Evolutionary conservation across 768 basidiomycete species (phyloP).

Genomic region (Lactifluus subvellereus): DNA sequence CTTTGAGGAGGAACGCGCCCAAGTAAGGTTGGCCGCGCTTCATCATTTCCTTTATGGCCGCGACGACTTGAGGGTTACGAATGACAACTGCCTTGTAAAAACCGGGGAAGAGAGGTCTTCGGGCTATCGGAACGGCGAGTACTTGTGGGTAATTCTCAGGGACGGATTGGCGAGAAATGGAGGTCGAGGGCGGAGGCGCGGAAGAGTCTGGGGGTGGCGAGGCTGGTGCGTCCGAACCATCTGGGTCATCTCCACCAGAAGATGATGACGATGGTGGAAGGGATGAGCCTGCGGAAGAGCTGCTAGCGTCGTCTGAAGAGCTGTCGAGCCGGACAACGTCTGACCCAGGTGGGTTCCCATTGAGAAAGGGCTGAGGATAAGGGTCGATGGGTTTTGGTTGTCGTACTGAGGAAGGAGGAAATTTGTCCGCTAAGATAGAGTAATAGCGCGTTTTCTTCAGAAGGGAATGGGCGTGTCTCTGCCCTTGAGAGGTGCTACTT

Average conservation of each 20-base stretch:
- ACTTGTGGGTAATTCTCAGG: slow-evolving; percentile 92
- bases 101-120: slow-evolving; percentile 92
- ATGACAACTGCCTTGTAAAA: slow-evolving; percentile 98
- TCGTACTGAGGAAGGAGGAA: not conserved
- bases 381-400: not conserved
- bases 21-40: slow-evolving; percentile 95
- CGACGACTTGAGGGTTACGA: slow-evolving; percentile 83
- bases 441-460: not conserved
- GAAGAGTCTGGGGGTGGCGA: slow-evolving; percentile 35
- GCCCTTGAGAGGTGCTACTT: not conserved
- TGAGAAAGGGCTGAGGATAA: not conserved
- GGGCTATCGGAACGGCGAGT: slow-evolving; percentile 90
- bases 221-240: slow-evolving; percentile 37
- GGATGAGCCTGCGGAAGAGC: slow-evolving; percentile 33
- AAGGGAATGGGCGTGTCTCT: not conserved
- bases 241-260: slow-evolving; percentile 33
- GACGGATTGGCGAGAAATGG: slow-evolving; percentile 80
- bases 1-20: slow-evolving; percentile 94
- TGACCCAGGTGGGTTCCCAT: not conserved
- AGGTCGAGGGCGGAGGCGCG: slow-evolving; percentile 38
- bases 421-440: slow-evolving; percentile 1
- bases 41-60: slow-evolving; percentile 94
- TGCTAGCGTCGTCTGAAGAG: slow-evolving; percentile 6
- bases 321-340: slow-evolving; percentile 15
- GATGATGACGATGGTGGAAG: slow-evolving; percentile 40